phyloP scores from a whole-genome alignment of 1,284 basidiomycete species.

The Ceratobasidium sp. region DNA sequence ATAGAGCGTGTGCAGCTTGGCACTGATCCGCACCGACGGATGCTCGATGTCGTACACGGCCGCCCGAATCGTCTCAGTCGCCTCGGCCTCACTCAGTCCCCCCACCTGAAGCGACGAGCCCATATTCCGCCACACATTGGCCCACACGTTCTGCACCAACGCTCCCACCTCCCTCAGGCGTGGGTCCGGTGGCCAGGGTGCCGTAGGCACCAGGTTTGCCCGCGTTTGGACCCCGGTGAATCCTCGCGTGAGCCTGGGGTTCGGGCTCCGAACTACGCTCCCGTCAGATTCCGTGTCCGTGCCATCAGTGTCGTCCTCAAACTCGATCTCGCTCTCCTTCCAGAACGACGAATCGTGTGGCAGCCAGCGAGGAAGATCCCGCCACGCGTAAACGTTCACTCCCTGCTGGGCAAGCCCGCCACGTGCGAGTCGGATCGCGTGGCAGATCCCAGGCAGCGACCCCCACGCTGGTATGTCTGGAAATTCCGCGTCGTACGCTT shows the following conservation, averaged over 20 bases:
- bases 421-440: constrained; percentile 25
- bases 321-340: constrained; percentile 20
- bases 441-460: constrained; percentile 17
- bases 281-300: neutral
- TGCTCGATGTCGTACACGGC: constrained; percentile 33
- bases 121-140: constrained; percentile 39
- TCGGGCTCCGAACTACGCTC: constrained; percentile 13
- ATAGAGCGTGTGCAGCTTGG: constrained; percentile 34
- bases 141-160: constrained; percentile 31
- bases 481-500: constrained; percentile 24
- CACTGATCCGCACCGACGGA: constrained; percentile 26
- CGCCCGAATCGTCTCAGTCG: constrained; percentile 27
- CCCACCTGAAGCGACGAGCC: constrained; percentile 15
- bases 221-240: constrained; percentile 25
- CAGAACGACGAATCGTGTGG: constrained; percentile 33
- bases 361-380: constrained; percentile 32
- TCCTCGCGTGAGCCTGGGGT: constrained; percentile 9
- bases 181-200: constrained; percentile 23
- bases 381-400: constrained; percentile 36
- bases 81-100: constrained; percentile 20
- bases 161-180: constrained; percentile 13
- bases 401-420: constrained; percentile 28
- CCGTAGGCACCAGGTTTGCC: constrained; percentile 25
- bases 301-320: neutral
- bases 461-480: constrained; percentile 35